Conservation (phyloP, 305 asterid genomes). For the Ajuga reptans region DNA sequence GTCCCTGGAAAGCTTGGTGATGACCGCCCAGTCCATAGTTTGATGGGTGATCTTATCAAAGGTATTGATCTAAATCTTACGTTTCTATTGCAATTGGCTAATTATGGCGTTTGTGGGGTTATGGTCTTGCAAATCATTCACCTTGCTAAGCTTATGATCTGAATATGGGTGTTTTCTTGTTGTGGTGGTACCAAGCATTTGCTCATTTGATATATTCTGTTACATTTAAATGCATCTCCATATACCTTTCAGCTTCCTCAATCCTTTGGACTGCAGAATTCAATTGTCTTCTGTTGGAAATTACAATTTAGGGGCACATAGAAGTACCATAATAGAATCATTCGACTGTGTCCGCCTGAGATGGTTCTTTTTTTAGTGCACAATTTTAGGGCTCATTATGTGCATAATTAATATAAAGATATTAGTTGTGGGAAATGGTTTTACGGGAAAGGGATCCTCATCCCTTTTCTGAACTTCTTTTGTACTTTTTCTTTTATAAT, state of each 20-base stretch:
- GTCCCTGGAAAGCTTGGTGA: conserved; percentile 72
- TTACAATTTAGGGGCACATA: background rate
- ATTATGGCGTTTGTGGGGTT: conserved; percentile 11
- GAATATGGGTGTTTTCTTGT: conserved; percentile 9
- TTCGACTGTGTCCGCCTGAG: background rate
- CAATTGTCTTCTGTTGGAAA: background rate
- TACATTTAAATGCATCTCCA: background rate
- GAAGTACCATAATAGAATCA: background rate
- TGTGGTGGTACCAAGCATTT: conserved; percentile 15
- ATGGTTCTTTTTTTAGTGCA: background rate
- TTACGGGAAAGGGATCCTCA: too few species aligned
- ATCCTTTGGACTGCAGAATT: background rate
- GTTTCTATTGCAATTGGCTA: conserved; percentile 8
- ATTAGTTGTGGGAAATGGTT: background rate
- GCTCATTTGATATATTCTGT: background rate
- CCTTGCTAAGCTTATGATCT: conserved; percentile 7
- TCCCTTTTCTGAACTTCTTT: too few species aligned
- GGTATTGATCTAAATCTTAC: conserved; percentile 36
- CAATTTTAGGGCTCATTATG: conserved; percentile 6
- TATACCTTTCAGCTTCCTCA: background rate
- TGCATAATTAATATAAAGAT: background rate
- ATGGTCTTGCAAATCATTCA: background rate
- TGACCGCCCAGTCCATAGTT: conserved; percentile 78
- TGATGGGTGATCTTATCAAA: conserved; percentile 98
- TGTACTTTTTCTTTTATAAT: too few species aligned